Base-by-base conservation (phyloP, 805 yeast species). In the Pichia pseudocactophila region DNA sequence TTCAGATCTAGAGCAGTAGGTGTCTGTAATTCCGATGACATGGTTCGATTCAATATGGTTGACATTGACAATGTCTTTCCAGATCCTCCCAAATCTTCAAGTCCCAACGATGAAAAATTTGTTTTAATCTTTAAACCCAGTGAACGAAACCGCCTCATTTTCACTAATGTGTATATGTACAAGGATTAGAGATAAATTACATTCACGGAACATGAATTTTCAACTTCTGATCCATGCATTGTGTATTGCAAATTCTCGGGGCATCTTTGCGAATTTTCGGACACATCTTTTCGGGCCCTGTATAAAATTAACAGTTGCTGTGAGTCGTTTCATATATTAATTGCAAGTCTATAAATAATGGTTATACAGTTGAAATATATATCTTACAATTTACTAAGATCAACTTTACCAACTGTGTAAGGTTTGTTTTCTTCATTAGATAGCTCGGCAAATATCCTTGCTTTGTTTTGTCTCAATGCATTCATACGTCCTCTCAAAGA, bases 401-500 rank as follows among this genome's bases (percentile, higher is more conserved):
- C 43, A 17, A 40, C 15, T 22, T 16, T 20, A 9, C 43, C 43
- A 11, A 40, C 43, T 17, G 2, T 34, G 20, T 12, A 34, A 5
- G 43, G 17, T 15, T 31, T 34, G 27, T 15, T n/a, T 3, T 9
- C 27, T 26, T 34, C 27, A 12, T 40, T 16, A n/a, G 34, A 7
- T 27, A 40, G 30, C 30, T 40, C 19, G 3, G 12, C 22, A 7
- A 34, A 16, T 22, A 18, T 19, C 12, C 17, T 11, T 3, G 16
- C 27, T 30, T 30, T 30, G 17, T 40, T 35, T 19, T 30, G 34
- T 9, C 43, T 27, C 19, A 40, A 25, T 18, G 10, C 16, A 16
- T 34, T 40, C 43, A 40, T 40, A 11, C 43, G 39, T 4, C 38
- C 43, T 36, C 43, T 27, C 9, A 40, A 6, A 7, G 15, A 9